Conservation (phyloP, 176 grass and related monocot genomes). For the Lolium rigidum region DNA sequence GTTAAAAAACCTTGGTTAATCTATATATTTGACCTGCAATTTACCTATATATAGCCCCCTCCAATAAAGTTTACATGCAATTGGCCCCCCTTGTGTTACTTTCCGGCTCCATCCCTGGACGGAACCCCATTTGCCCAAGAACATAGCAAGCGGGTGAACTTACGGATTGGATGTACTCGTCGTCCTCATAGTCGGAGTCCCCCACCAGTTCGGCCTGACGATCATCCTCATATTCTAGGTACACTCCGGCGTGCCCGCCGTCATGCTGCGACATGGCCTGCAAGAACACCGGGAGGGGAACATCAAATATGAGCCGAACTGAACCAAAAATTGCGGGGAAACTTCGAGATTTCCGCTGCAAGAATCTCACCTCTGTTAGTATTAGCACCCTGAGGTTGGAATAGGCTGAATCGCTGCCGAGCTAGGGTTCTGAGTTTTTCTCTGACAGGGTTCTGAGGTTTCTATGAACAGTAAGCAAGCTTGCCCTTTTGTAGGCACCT, state of each 20-base stretch:
- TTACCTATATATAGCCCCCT: no score
- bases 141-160: not conserved
- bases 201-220: conserved; percentile 31
- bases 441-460: not conserved
- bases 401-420: not conserved
- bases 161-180: conserved; percentile 68
- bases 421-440: conserved; percentile 2
- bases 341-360: not conserved
- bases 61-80: no score
- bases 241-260: conserved; percentile 53
- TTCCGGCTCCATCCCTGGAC: no score
- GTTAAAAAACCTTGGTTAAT: no score
- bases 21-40: no score
- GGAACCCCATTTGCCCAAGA: not conserved
- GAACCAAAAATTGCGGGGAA: not conserved
- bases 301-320: not conserved
- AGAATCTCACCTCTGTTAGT: not conserved
- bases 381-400: not conserved
- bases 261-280: conserved; percentile 56
- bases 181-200: conserved; percentile 71
- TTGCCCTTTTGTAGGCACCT: not conserved
- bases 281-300: not conserved
- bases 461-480: not conserved
- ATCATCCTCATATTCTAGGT: conserved; percentile 54
- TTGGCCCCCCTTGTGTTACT: no score